Evolutionary conservation across 2,329 filamentous ascomycete species (phyloP), one percentile per base, ranked within the genome.

Genomic region (Colletotrichum tropicicola): DNA sequence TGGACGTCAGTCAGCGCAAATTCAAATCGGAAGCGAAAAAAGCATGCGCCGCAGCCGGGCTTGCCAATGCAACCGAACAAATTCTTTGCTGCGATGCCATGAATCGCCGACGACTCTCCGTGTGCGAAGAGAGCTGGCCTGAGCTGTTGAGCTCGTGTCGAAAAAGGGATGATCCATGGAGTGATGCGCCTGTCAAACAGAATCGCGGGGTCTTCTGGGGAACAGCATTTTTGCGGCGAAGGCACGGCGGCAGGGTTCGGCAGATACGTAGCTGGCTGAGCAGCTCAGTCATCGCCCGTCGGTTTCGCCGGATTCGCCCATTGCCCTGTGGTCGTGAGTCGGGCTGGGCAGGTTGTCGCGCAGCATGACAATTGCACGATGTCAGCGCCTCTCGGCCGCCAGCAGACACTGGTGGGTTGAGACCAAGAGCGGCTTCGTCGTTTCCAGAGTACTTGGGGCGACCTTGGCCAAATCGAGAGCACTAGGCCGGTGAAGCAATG

Each of bases 141-240:
- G 19, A 30, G 37, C 21, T 7, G 30, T 30, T 30, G 45, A 28
- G 54, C 25, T 59, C 41, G 30, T 47, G 39, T 53, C 10, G 12
- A 10, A 27, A 47, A 39, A 53, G 48, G 47, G 41, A 64, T 60
- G 15, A 59, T 48, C 47, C 47, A 64, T 54, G 47, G 48, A 27
- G 32, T 4, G 21, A 12, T 13, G 6, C 6, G 27, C 25, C 32
- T 41, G 39, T 48, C 28, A 53, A 28, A 41, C 41, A 9, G n/a
- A 60, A 53, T 53, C 41, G 39, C 41, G 30, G 41, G 39, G 55
- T 27, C 7, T 21, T 63, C 15, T 35, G 13, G 30, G 32, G 8
- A 43, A 13, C 19, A 17, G 47, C 39, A 15, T 12, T 62, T 47
- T 12, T 15, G 27, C 15, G 25, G n/a, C 7, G 10, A 27, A 45